These are phyloP conservation scores for Nakazawaea ernobii DNA, from an alignment of 805 yeast genomes.

Conservation along the genomic window DNA sequence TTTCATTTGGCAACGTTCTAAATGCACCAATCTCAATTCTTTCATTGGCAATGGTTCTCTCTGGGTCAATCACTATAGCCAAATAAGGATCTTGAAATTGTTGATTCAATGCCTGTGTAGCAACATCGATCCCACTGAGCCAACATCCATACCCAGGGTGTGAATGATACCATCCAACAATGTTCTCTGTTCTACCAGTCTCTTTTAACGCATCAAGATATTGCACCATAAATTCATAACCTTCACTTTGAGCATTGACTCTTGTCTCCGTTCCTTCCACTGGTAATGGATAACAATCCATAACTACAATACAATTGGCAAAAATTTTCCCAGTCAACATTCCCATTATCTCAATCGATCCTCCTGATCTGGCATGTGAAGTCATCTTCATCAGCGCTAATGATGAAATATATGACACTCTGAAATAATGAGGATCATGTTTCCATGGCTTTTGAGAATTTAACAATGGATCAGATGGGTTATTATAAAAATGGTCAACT, in stretches of 20 bases:
- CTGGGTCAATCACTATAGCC: conserved; percentile 86
- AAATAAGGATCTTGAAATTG: conserved; percentile 87
- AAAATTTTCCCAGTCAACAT: conserved; percentile 78
- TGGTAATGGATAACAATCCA: conserved; percentile 82
- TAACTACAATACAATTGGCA: conserved; percentile 51
- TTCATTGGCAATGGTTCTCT: conserved; percentile 54
- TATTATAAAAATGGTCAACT: neutral
- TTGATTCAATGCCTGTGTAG: conserved; percentile 82
- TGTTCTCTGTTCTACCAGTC: conserved; percentile 46
- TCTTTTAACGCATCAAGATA: conserved; percentile 50
- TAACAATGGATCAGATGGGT: neutral
- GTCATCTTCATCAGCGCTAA: conserved; percentile 72
- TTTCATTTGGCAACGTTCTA: conserved; percentile 53
- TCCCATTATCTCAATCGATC: conserved; percentile 91
- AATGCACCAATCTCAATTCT: conserved; percentile 85
- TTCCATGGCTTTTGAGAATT: conserved; percentile 44
- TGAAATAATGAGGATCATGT: conserved; percentile 53
- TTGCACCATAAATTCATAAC: conserved; percentile 91
- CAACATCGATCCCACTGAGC: conserved; percentile 89
- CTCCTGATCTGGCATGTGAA: conserved; percentile 77
- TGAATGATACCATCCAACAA: conserved; percentile 96
- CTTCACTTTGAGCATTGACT: conserved; percentile 91
- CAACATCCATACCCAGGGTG: conserved; percentile 98
- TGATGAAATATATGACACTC: conserved; percentile 57
- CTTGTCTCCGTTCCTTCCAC: conserved; percentile 96